These are phyloP conservation scores for Colletotrichum horii DNA, from an alignment of 2,329 filamentous ascomycete species.

Conservation along the genomic window DNA sequence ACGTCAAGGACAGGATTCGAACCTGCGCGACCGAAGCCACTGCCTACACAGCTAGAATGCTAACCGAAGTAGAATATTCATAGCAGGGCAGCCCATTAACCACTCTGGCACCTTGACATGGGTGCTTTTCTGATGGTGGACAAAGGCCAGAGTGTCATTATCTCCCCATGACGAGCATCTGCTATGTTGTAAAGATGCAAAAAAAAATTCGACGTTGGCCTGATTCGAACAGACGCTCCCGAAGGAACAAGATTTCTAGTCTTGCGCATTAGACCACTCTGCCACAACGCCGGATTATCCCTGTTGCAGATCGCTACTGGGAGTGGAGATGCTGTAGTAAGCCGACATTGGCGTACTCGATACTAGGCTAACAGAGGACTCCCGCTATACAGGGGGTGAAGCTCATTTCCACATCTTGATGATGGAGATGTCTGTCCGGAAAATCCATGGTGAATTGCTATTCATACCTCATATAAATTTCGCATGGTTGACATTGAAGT, in stretches of 20 bases:
- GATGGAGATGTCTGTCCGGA: not conserved
- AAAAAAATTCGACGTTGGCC: not conserved
- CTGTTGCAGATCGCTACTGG: not conserved
- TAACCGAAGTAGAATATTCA: not conserved
- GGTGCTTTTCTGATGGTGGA: not conserved
- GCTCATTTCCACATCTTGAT: not conserved
- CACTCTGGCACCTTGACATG: not conserved
- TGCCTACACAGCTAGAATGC: not conserved
- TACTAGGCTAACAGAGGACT: not conserved
- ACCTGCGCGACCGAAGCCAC: constrained; percentile 4
- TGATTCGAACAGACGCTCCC: not conserved
- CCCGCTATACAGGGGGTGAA: not conserved
- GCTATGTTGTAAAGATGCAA: not conserved
- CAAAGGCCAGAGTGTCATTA: not conserved
- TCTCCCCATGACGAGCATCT: accelerated
- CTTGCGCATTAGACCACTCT: not conserved
- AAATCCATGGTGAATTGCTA: not conserved
- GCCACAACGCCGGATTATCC: not conserved
- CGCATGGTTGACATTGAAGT: not conserved
- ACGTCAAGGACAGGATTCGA: not conserved
- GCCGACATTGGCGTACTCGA: not conserved
- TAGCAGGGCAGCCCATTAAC: not conserved
- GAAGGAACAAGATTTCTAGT: not conserved
- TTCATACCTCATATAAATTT: not conserved
- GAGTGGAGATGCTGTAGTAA: not conserved